Evolutionary conservation across 441 rosid species (phyloP), one percentile per base, ranked within the genome.

Genomic region (Gossypium davidsonii): DNA sequence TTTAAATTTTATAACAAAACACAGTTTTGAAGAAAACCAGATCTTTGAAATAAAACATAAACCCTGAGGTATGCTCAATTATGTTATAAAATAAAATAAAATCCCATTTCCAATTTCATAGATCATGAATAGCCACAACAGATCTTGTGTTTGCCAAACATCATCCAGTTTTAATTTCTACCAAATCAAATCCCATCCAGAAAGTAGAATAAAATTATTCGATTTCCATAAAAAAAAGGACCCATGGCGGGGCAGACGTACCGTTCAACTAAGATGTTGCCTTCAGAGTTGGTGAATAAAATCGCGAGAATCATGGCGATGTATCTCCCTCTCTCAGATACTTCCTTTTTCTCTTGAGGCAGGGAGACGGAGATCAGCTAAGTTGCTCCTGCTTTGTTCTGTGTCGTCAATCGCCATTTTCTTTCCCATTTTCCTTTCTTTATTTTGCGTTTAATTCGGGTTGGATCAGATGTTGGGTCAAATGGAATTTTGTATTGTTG

Each of bases 191-290:
- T 75, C 44, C 51, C 9, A 52, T 31, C 20, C 14, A 62, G 66
- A 69, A 34, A 58, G 64, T 11, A 48, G 6, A 39, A 42, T 6
- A 14, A 17, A 71, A 17, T 25, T 6, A 59, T 67, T 74, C 44
- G 53, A 73, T 55, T 48, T 9, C 23, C 23, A 21, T 21, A 21
- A 21, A 21, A 21, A 21, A 21, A 21, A 21, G 1, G 23, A 21
- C 23, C 23, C 23, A 21, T 21, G 23, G 23, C 23, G 23, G 23
- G 39, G 23, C 11, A 52, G 3, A 15, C 62, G 49, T 75, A 88
- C 98, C 94, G 79, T 83, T 93, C 98, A 78, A 93, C 87, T 25
- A 93, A 77, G 67, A 93, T 92, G 85, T 93, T 93, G 61, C 98
- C 98, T 53, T 85, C 97, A 28, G 87, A 87, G 53, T 93, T 93